Evolutionary conservation across 2,329 filamentous ascomycete species (phyloP), one percentile per base, ranked within the genome.

Genomic region (Helminthosporium solani): DNA sequence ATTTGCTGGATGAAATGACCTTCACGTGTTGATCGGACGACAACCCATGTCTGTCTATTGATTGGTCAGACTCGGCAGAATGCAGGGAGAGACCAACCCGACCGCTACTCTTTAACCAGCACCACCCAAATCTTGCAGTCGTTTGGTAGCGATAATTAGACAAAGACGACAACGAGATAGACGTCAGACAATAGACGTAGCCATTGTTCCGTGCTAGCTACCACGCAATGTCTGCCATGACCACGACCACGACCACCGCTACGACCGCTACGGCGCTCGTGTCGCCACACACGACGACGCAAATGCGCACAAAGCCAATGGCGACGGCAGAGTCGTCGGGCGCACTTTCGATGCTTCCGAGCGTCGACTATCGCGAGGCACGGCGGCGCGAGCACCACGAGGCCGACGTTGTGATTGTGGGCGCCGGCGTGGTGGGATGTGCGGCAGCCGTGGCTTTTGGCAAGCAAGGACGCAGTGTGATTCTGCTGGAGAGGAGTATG

Each of bases 361-460:
- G 53, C 20, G 8, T 44, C 15, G 63, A 70, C 51, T 38, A 59
- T 36, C 57, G 58, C 35, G 73, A 78, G 61, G 62, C 75, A 59
- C 73, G 79, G 52, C 70, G 81, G 57, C 67, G 67, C 35, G 61
- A 75, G 33, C 78, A 84, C 70, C 81, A 85, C 59, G 79, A 84
- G 58, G 81, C 79, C 52, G 94, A 99, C 63, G 84, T 96, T 28
- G 88, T 97, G 33, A 86, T 99, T 42, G 86, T 99, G 30, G 94
- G 94, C 56, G 94, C 90, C 2, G 94, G 94, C 44, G 80, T 97
- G 47, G 83, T 96, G 53, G 94, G 94, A 33, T 95, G 90, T 70
- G 88, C 91, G 16, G 77, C 90, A 18, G 92, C 94, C 15, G 87
- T 85, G 53, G 84, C 92, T 18, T 79, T 97, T 36, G 91, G 88